These are phyloP conservation scores for Arthrobotrys sinensis DNA, from an alignment of 2,329 filamentous ascomycete genomes.

Conservation along the genomic window DNA sequence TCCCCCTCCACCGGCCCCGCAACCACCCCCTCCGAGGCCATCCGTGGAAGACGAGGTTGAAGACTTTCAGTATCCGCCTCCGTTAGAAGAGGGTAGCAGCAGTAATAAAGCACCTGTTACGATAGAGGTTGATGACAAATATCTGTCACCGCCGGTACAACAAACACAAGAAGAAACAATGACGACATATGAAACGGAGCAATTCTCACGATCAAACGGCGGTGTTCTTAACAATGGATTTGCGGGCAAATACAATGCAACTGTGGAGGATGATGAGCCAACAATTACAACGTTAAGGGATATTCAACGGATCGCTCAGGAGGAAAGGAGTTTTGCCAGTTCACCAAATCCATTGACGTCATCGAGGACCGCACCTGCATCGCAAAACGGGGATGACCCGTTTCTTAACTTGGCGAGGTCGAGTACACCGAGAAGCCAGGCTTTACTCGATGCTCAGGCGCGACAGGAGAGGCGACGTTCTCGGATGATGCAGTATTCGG, in stretches of 20 bases:
- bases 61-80: slow-evolving; percentile 56
- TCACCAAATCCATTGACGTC: slow-evolving; percentile 41
- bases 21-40: slow-evolving; percentile 51
- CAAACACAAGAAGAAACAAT: slow-evolving; percentile 34
- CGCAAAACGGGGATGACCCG: slow-evolving; percentile 62
- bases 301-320: slow-evolving; percentile 48
- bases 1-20: slow-evolving; percentile 58
- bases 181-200: slow-evolving; percentile 56
- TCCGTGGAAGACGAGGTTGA: slow-evolving; percentile 57
- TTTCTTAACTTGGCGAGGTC: slow-evolving; percentile 64
- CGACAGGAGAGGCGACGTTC: slow-evolving; percentile 54
- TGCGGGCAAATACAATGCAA: slow-evolving; percentile 52
- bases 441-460: slow-evolving; percentile 54
- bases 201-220: slow-evolving; percentile 49
- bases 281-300: slow-evolving; percentile 41
- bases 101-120: slow-evolving; percentile 35
- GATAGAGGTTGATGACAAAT: slow-evolving; percentile 52
- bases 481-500: slow-evolving; percentile 59
- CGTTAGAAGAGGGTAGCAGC: slow-evolving; percentile 42
- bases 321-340: slow-evolving; percentile 40
- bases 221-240: slow-evolving; percentile 62
- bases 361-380: slow-evolving; percentile 35
- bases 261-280: slow-evolving; percentile 62
- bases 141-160: slow-evolving; percentile 40
- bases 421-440: slow-evolving; percentile 61